Evolutionary conservation across 179 eudicot species (phyloP), one percentile per base, ranked within the genome.

Genomic region (Beta macrorhiza): DNA sequence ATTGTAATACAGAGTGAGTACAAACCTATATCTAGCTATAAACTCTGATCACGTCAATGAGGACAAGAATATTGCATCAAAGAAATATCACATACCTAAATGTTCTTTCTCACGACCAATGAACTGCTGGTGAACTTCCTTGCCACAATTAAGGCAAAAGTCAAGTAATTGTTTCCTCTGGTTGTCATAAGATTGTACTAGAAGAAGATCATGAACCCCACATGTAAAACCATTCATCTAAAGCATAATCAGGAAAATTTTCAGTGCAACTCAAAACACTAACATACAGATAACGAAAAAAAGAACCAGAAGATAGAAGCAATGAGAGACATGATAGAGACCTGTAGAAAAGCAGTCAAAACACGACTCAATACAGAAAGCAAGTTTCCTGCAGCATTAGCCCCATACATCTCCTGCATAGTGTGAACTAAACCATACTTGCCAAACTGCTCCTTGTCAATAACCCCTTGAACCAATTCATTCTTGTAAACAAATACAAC

Each of bases 391-490:
- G 99, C 99, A 78, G 89, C 87, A 78, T 85, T 84, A 56, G 95
- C 78, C 5, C 98, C 98, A 86, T 91, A 97, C 80, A 97, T 93
- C 89, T 97, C 99, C 87, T 97, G 99, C 83, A 97, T 94, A 1
- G 97, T 93, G 80, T 97, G 99, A 80, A 94, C 97, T 88, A 97
- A 85, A 25, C 98, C 99, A 90, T 89, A 97, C 90, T 94, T 93
- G 78, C 97, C 98, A 90, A 94, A 97, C 88, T 97, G 99, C 85
- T 97, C 98, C 88, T 97, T 94, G 90, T 97, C 99, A 77, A 97
- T 92, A 78, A 97, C 97, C 84, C 99, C 99, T 85, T 89, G 95
- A 71, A 97, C 97, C 71, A 94, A 88, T 88, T 97, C 97, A 82
- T 97, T 97, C 77, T 92, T 97, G 84, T 91, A 84, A 80, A 97